A percentile compares a stretch with the other conserved stretches of the same genome.
Evolutionary conservation across 495 filamentous ascomycete genomes (phyloP).

Genomic region (Penicillium salamii): DNA sequence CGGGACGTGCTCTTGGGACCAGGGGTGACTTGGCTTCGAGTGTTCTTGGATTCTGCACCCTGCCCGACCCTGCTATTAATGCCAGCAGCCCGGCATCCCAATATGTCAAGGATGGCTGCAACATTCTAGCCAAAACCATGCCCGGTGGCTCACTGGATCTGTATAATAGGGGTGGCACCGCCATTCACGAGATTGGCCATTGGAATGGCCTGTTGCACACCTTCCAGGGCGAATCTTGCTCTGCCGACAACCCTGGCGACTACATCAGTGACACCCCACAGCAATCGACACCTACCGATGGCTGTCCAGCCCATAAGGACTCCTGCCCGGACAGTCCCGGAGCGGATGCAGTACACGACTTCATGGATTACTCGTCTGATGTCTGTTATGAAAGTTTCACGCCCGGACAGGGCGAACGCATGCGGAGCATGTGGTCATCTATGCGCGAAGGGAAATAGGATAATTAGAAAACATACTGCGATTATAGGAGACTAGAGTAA

Average conservation of each 20-base stretch:
- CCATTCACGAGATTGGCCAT: constrained; percentile 57
- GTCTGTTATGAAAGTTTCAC: constrained; percentile 52
- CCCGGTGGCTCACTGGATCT: constrained; percentile 40
- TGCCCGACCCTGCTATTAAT: constrained; percentile 41
- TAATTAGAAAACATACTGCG: too few relatives aligned
- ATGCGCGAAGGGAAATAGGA: constrained; percentile 42
- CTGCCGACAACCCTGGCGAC: constrained; percentile 41
- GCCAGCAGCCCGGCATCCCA: constrained; percentile 28
- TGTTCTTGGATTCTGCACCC: constrained; percentile 49
- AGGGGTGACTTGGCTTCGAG: constrained; percentile 26
- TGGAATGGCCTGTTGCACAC: constrained; percentile 58
- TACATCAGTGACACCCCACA: constrained; percentile 53
- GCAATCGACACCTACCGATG: constrained; percentile 46
- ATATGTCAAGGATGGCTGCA: constrained; percentile 53
- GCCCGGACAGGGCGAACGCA: constrained; percentile 38
- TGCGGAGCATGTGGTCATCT: constrained; percentile 45
- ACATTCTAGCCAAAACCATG: constrained; percentile 50
- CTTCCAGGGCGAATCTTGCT: constrained; percentile 51
- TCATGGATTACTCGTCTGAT: constrained; percentile 57
- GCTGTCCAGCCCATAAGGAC: constrained; percentile 46
- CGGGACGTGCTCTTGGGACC: constrained; percentile 11
- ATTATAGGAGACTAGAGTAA: too few relatives aligned
- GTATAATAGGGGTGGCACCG: constrained; percentile 50
- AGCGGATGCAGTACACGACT: constrained; percentile 50
- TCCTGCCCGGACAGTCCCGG: constrained; percentile 47